Percentiles rank a stretch among this genome's conserved stretches.
Conservation (phyloP, 2,329 filamentous ascomycete species). For the Chrysoporthe puriensis region DNA sequence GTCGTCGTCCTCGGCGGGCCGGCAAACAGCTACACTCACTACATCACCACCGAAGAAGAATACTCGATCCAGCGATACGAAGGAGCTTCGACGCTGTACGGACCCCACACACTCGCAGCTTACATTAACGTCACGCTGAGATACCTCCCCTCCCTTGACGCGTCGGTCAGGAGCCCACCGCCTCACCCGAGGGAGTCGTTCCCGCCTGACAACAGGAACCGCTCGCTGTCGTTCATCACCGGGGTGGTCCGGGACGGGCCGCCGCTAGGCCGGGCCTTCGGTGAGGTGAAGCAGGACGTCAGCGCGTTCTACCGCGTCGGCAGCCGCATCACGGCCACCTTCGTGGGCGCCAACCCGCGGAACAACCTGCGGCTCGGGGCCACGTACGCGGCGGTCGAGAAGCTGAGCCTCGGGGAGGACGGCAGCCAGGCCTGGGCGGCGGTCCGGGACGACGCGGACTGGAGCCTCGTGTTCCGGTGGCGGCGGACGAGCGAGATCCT, state of each 20-base stretch:
- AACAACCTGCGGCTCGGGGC: conserved; percentile 81
- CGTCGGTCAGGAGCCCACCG: conserved; percentile 45
- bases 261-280: conserved; percentile 69
- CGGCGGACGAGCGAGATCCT: conserved; percentile 68
- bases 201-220: conserved; percentile 79
- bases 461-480: conserved; percentile 84
- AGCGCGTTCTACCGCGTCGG: conserved; percentile 61
- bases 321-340: conserved; percentile 65
- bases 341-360: conserved; percentile 86
- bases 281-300: conserved; percentile 63
- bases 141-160: conserved; percentile 68
- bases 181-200: conserved; percentile 52
- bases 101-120: conserved; percentile 80
- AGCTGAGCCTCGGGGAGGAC: conserved; percentile 46
- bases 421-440: conserved; percentile 57
- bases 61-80: conserved; percentile 86
- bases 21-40: conserved; percentile 88
- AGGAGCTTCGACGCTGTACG: conserved; percentile 86
- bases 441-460: conserved; percentile 77
- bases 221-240: conserved; percentile 76
- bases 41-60: conserved; percentile 79
- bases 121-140: conserved; percentile 80
- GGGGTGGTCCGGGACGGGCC: conserved; percentile 75
- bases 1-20: conserved; percentile 86
- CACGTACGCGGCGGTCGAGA: conserved; percentile 79